phyloP scores from a whole-genome alignment of 2,329 filamentous ascomycete genomes.

The Aspergillus hiratsukae region DNA sequence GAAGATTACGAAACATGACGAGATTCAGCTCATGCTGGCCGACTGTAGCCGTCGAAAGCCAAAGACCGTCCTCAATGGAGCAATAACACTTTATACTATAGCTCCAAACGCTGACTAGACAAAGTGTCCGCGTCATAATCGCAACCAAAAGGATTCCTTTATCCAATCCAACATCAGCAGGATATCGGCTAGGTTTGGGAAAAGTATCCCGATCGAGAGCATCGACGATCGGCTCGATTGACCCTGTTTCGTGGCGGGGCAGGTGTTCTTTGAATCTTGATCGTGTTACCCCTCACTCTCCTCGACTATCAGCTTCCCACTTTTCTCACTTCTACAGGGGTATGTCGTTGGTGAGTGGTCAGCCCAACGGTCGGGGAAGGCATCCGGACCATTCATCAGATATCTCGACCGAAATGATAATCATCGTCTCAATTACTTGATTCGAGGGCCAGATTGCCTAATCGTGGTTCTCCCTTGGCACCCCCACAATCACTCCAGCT shows the following conservation, averaged over 20 bases:
- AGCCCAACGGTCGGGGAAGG: not conserved
- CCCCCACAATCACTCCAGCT: not conserved
- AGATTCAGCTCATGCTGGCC: no score
- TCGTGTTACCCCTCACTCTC: not conserved
- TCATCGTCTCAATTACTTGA: not conserved
- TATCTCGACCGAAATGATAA: not conserved
- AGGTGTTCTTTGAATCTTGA: not conserved
- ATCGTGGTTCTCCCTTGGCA: not conserved
- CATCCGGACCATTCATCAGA: not conserved
- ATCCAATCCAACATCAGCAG: not conserved
- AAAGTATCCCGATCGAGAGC: not conserved
- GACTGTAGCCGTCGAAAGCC: no score
- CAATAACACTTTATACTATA: no score
- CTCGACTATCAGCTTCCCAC: no score
- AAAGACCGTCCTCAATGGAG: no score
- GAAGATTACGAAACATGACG: no score
- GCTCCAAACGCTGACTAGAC: no score
- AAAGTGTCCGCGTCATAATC: no score
- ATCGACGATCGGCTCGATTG: not conserved
- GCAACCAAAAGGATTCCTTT: no score
- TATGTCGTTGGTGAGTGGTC: not conserved
- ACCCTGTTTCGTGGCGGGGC: not conserved
- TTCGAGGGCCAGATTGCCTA: not conserved
- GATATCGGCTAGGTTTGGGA: no score
- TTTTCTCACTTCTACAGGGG: not conserved